Percentiles rank a stretch among this genome's conserved stretches.
Conservation (phyloP, 345 rosid species). For the Raphanus sativus region DNA sequence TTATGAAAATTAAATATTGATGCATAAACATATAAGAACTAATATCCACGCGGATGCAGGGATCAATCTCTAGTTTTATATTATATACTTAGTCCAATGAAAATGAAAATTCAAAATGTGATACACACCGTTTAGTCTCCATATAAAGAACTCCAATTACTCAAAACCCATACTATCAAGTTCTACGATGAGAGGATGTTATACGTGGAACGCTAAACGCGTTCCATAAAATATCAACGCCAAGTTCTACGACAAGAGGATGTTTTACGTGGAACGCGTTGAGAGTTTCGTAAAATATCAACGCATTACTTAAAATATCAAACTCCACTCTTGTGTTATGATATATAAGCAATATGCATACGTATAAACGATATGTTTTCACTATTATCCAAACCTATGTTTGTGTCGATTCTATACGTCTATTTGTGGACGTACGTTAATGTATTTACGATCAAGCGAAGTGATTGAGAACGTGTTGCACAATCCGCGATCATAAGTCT, state of each 20-base stretch:
- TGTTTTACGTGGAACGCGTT: neutral
- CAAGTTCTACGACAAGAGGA: neutral
- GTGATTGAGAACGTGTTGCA: neutral
- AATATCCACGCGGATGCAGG: no score
- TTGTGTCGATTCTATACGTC: neutral
- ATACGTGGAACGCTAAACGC: no score
- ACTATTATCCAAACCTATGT: neutral
- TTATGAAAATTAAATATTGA: no score
- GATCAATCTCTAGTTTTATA: neutral
- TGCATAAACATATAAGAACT: no score
- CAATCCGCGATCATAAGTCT: neutral
- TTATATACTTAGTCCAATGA: neutral
- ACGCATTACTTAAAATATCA: neutral
- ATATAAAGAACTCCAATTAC: neutral
- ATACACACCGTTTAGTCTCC: neutral
- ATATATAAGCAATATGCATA: neutral
- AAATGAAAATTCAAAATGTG: neutral
- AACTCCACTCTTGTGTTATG: neutral
- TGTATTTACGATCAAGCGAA: neutral
- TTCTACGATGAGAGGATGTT: neutral
- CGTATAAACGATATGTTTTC: neutral
- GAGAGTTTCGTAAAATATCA: neutral
- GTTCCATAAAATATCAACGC: no score
- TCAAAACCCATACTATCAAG: neutral
- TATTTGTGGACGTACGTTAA: neutral